Evolutionary conservation across 306 rosid species (phyloP).

Genomic region (Sechiopsis laciniata): DNA sequence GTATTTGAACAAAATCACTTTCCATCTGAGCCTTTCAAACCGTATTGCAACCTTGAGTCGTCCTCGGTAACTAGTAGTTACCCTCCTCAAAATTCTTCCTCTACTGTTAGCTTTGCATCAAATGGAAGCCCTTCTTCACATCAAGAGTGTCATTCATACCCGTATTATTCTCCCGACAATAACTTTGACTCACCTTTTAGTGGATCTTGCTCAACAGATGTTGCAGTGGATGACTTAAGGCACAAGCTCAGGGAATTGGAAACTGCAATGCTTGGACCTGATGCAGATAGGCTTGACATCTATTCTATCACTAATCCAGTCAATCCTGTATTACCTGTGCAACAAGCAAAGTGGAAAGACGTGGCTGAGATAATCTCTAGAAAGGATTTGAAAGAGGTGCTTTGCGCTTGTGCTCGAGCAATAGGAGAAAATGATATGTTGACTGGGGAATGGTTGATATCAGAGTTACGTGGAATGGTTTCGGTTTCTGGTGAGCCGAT

Average conservation of each 20-base stretch:
- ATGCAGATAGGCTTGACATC: conserved; percentile 39
- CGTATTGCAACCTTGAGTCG: conserved; percentile 50
- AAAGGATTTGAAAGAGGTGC: conserved; percentile 64
- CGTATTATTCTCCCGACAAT: conserved; percentile 40
- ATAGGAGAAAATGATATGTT: conserved; percentile 47
- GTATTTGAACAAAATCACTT: conserved; percentile 40
- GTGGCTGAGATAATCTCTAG: conserved; percentile 50
- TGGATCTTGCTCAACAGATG: conserved; percentile 49
- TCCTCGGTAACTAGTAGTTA: conserved; percentile 44
- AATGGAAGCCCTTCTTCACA: conserved; percentile 53
- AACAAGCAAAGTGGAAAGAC: conserved; percentile 49
- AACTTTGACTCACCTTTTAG: conserved; percentile 43
- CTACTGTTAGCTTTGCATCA: conserved; percentile 48
- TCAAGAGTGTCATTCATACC: conserved; percentile 36
- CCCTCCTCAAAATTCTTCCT: conserved; percentile 57
- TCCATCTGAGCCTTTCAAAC: conserved; percentile 34
- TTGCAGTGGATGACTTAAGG: conserved; percentile 41
- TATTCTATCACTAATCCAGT: conserved; percentile 27
- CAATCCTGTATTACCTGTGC: conserved; percentile 24
- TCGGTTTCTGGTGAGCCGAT: conserved; percentile 71
- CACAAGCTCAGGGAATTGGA: conserved; percentile 81
- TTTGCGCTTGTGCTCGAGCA: conserved; percentile 69
- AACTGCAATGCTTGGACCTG: conserved; percentile 69
- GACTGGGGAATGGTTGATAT: conserved; percentile 55
- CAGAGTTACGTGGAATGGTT: conserved; percentile 63